Base-by-base conservation (phyloP, 2,329 filamentous ascomycete species). In the Aureobasidium leucospermi region DNA sequence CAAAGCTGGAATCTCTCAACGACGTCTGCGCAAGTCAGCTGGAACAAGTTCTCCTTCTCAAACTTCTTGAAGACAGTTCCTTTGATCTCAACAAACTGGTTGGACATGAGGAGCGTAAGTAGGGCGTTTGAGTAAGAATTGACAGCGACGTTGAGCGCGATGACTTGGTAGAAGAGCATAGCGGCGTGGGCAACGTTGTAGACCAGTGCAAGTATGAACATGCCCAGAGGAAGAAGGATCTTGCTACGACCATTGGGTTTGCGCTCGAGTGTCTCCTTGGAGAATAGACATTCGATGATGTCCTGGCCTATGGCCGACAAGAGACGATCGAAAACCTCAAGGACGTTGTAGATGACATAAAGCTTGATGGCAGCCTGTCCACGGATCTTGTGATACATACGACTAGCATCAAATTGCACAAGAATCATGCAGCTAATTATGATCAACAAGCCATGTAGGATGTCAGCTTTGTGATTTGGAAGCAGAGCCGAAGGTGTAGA, bases 81-180 rank as follows among this genome's bases (percentile, higher is more conserved):
- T 70, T 99, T 99, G 79, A 99, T 96, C 75, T 99, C 94, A 45
- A 99, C 94, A 68, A 99, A 99, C 70, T 99, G 95, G 69, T 97
- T 99, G 6, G 92, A 96, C 70, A 99, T 84, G 1, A 99, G 79
- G 0, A 99, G 82, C 0, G 94, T 96, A 36, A 99, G 80, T 4
- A 99, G 79, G 0, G 94, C 93, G 69, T 99, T 99, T 0, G 92
- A 96, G 73, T 99, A 99, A 0, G 93, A 96, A 73, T 99, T 99
- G 67, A 99, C 93, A 0, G 94, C 94, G 3, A 99, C 95, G 64
- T 99, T 99, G 58, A 99, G 82, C 0, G 94, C 96, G 67, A 99
- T 96, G 65, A 97, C 93, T 69, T 99, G 94, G 72, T 96, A 97
- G 74, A 99, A 97, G 0, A 99, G 79, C 0, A 90, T 86, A 0